phyloP scores from a whole-genome alignment of 495 filamentous ascomycete genomes.

The Talaromyces borbonicus region DNA sequence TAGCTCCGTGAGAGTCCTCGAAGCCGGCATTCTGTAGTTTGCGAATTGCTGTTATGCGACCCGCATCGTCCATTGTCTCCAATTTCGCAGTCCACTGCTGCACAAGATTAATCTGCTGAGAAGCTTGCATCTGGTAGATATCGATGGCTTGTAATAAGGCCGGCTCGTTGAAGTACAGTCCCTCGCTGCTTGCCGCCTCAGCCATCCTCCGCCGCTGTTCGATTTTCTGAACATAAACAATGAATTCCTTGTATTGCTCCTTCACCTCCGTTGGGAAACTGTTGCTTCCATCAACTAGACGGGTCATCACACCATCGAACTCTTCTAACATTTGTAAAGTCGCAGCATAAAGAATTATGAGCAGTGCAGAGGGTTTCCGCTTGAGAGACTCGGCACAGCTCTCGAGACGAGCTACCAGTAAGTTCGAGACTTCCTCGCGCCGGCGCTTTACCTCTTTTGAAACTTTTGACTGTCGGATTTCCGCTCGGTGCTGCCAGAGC shows the following conservation, averaged over 20 bases:
- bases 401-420: constrained; percentile 30
- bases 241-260: constrained; percentile 16
- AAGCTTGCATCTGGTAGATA: constrained; percentile 29
- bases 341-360: constrained; percentile 33
- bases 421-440: constrained; percentile 24
- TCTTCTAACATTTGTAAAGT: constrained; percentile 36
- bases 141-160: constrained; percentile 27
- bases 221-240: neutral
- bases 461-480: constrained; percentile 9
- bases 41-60: constrained; percentile 25
- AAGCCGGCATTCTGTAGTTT: constrained; percentile 18
- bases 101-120: constrained; percentile 35
- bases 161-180: neutral
- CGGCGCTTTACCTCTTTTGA: neutral
- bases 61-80: constrained; percentile 21
- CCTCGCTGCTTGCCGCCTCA: constrained; percentile 14
- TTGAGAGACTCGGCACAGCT: constrained; percentile 21
- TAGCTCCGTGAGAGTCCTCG: constrained; percentile 19
- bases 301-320: constrained; percentile 30
- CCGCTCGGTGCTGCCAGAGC: constrained; percentile 27
- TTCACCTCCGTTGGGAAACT: constrained; percentile 32
- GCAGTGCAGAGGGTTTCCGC: constrained; percentile 1
- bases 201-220: constrained; percentile 13
- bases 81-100: constrained; percentile 29
- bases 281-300: constrained; percentile 27